Percentiles rank a stretch among this genome's conserved stretches.
Conservation (phyloP, 1,139 yeast genomes). For the Eremothecium sinecaudum region DNA sequence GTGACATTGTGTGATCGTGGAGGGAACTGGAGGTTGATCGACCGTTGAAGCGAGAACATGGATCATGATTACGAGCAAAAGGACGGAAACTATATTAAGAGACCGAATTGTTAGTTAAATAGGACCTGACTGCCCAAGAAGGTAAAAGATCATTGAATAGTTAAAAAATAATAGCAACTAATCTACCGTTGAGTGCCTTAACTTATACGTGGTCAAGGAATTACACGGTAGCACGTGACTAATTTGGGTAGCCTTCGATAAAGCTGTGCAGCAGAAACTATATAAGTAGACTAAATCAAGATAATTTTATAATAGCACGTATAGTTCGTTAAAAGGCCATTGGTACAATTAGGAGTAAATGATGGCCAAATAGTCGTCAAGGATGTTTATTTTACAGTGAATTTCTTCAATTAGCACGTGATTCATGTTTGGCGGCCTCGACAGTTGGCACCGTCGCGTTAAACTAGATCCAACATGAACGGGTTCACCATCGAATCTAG, state of each 20-base stretch:
- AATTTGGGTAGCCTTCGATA: neutral
- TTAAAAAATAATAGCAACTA: too few species aligned
- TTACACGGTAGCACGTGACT: neutral
- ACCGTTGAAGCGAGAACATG: neutral
- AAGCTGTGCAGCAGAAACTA: neutral
- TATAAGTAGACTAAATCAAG: neutral
- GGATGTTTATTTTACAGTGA: neutral
- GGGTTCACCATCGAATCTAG: too few species aligned
- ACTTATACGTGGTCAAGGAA: too few species aligned
- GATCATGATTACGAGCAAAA: neutral
- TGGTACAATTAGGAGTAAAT: neutral
- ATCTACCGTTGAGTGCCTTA: too few species aligned
- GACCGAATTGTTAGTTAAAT: neutral
- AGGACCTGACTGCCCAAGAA: neutral
- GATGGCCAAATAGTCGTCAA: neutral
- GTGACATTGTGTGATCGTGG: neutral
- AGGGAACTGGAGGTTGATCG: neutral
- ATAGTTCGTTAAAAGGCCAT: neutral
- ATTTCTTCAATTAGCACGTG: neutral
- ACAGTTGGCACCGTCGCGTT: too few species aligned
- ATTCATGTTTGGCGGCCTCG: neutral
- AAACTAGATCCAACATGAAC: too few species aligned
- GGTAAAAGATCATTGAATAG: neutral
- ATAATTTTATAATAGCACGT: neutral
- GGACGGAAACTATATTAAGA: neutral